Base-by-base conservation (phyloP, 805 yeast genomes). In the Lipomyces orientalis region DNA sequence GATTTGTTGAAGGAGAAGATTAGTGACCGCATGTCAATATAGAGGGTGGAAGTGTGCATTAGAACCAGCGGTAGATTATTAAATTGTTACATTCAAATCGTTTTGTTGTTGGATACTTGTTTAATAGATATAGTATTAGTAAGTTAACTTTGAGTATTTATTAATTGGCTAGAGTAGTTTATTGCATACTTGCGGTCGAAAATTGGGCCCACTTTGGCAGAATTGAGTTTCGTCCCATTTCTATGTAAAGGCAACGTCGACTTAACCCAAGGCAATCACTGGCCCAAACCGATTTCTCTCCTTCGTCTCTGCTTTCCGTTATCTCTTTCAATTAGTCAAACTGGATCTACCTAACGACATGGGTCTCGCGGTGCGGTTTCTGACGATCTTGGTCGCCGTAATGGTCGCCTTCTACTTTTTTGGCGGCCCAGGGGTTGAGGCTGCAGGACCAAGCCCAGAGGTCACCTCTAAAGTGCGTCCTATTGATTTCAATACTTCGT, bases 1-100 rank as follows among this genome's bases (percentile, higher is more conserved):
- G 76, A 72, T 9, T 82, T 88, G 66, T 97, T 94, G 55, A 84
- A 88, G 76, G 79, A 79, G 29, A 91, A 92, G 12, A 83, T 94
- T 71, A 82, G 84, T 64, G 83, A 79, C 64, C 76, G 72, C 54
- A 52, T 69, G 64, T 55, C 39, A 39, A 22, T 14, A 46, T 33
- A 34, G 35, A 59, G 29, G 33, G n/a, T 16, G 16, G 33, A 25
- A 43, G 59, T 49, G 34, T 46, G 33, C 19, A 14, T 19, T 49
- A n/a, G 22, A 16, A 34, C 29, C 3, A 54, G 16, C 16, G 58
- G 33, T n/a, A 22, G 22, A 16, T 29, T 22, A 54, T 54, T 10
- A 16, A 16, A 3, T 54, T 54, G 19, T 12, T 54, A 19, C 19
- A 1, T 3, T 31, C 6, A 16, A 16, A 43, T 14, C 49, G 25